These are phyloP conservation scores for Botrytis galanthina DNA, from an alignment of 2,329 filamentous ascomycete genomes.

Conservation along the genomic window DNA sequence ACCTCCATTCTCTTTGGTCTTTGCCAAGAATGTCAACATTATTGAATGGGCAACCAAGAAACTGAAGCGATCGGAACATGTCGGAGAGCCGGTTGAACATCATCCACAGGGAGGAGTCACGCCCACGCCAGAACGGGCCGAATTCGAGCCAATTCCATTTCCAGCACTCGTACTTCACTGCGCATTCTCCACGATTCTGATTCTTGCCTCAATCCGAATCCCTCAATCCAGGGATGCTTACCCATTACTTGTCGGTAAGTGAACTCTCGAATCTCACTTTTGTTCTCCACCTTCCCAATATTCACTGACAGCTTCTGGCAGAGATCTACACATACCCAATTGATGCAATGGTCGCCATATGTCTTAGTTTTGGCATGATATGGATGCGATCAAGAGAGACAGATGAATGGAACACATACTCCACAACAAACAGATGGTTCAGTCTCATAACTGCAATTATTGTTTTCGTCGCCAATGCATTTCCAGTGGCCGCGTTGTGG, in stretches of 20 bases:
- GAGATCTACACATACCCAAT: conserved; percentile 44
- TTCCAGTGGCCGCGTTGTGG: conserved; percentile 12
- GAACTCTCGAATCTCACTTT: not conserved
- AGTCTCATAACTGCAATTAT: conserved; percentile 14
- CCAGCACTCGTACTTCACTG: conserved; percentile 32
- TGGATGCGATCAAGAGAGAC: not conserved
- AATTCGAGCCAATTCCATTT: conserved; percentile 10
- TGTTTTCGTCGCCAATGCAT: conserved; percentile 14
- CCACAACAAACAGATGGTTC: conserved; percentile 7
- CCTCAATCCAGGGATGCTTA: conserved; percentile 19
- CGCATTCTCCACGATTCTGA: conserved; percentile 23
- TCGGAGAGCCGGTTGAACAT: conserved; percentile 30
- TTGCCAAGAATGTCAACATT: conserved; percentile 46
- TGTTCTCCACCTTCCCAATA: not conserved
- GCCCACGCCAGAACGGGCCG: conserved; percentile 22
- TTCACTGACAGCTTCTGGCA: conserved; percentile 35
- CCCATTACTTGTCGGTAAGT: conserved; percentile 17
- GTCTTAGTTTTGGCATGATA: conserved; percentile 24
- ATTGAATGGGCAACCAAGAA: conserved; percentile 34
- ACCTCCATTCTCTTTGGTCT: conserved; percentile 41
- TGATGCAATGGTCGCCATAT: conserved; percentile 36
- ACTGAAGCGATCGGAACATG: conserved; percentile 11
- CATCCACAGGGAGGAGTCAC: conserved; percentile 32
- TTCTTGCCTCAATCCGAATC: conserved; percentile 18
- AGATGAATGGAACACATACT: conserved; percentile 14